Evolutionary conservation across 1,139 yeast genomes (phyloP).

Genomic region (Sugiyamaella castrensis): DNA sequence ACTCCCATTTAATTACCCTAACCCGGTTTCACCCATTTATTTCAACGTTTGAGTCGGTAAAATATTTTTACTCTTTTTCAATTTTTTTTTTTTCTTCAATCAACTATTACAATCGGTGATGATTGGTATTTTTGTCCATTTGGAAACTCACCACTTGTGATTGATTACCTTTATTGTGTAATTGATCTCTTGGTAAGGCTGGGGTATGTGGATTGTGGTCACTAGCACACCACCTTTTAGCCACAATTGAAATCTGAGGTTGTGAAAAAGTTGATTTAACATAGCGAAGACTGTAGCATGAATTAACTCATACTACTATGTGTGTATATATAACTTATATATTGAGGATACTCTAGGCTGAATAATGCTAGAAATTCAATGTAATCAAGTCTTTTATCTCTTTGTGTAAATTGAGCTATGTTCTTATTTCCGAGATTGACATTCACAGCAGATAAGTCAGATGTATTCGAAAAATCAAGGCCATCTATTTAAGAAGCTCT

Average conservation of each 20-base stretch:
- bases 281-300: too few relatives aligned
- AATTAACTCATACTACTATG: too few relatives aligned
- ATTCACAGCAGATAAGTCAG: too few relatives aligned
- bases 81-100: slow-evolving; percentile 39
- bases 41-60: neutral
- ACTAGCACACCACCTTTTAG: slow-evolving; percentile 40
- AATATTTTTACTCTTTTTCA: neutral
- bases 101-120: slow-evolving; percentile 69
- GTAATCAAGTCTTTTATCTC: too few relatives aligned
- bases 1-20: slow-evolving; percentile 3
- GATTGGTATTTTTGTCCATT: slow-evolving; percentile 50
- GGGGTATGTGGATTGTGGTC: slow-evolving; percentile 45
- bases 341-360: too few relatives aligned
- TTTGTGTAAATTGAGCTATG: too few relatives aligned
- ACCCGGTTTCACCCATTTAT: slow-evolving; percentile 2
- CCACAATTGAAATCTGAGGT: slow-evolving; percentile 20
- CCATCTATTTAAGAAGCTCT: too few relatives aligned
- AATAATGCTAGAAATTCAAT: too few relatives aligned
- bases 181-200: slow-evolving; percentile 28
- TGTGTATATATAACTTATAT: too few relatives aligned
- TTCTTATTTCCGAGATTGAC: too few relatives aligned
- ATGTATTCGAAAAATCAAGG: too few relatives aligned
- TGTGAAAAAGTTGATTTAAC: slow-evolving; percentile 13
- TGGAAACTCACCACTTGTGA: slow-evolving; percentile 41
- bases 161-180: slow-evolving; percentile 37